Conservation (phyloP, 257 asterid species). For the Capsicum chinense region DNA sequence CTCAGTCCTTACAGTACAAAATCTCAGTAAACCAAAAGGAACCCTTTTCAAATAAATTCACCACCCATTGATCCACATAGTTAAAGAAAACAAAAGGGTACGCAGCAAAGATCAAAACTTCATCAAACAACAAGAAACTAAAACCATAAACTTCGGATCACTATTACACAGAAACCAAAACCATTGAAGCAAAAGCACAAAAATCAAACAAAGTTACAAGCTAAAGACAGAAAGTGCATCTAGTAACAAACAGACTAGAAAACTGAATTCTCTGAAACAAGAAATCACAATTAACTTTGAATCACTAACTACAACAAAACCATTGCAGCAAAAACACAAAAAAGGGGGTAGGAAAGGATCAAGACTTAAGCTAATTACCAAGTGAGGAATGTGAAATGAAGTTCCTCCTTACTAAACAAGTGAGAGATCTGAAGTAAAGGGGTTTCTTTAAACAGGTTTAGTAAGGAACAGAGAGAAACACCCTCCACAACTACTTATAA, state of each 20-base stretch:
- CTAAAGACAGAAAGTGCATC: too few species aligned
- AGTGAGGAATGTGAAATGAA: slow-evolving; percentile 9
- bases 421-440: slow-evolving; percentile 19
- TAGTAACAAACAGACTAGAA: too few species aligned
- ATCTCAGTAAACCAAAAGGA: too few species aligned
- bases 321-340: background rate
- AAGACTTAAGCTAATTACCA: slow-evolving; percentile 12
- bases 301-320: background rate
- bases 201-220: too few species aligned
- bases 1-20: too few species aligned
- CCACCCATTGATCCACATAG: background rate
- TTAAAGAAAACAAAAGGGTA: background rate
- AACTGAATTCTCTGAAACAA: background rate
- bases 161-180: background rate
- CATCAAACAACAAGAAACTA: background rate
- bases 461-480: background rate
- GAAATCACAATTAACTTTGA: background rate
- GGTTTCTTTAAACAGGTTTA: background rate
- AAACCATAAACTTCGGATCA: background rate
- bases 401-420: background rate
- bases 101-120: background rate
- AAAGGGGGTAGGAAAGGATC: background rate
- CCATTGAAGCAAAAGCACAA: background rate
- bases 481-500: background rate
- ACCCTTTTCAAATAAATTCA: background rate